Conservation (phyloP, 1,284 basidiomycete species). For the Fistulinella cinereoalba region DNA sequence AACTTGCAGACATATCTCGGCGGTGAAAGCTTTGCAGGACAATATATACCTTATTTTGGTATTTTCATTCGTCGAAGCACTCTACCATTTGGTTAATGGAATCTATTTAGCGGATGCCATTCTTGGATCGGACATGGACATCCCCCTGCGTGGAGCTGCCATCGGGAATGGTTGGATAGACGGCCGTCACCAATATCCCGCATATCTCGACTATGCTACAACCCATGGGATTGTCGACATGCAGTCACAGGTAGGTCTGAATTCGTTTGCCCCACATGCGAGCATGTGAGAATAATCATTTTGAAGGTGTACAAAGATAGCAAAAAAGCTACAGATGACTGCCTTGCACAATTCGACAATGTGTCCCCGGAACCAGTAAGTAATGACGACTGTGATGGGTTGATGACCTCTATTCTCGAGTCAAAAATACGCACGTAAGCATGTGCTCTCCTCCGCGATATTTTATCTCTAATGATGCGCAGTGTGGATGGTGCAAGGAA, state of each 20-base stretch:
- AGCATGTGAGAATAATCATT: neutral
- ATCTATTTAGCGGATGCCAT: conserved; percentile 68
- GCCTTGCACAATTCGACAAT: conserved; percentile 54
- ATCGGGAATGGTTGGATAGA: conserved; percentile 99
- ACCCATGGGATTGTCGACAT: conserved; percentile 77
- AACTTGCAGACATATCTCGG: conserved; percentile 78
- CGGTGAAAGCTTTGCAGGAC: conserved; percentile 97
- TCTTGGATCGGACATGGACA: conserved; percentile 57
- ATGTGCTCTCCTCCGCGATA: neutral
- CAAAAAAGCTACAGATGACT: conserved; percentile 63
- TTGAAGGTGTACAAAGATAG: conserved; percentile 59
- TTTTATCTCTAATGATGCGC: conserved; percentile 3
- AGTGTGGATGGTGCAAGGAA: conserved; percentile 71
- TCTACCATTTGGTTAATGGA: conserved; percentile 11
- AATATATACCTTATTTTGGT: conserved; percentile 97
- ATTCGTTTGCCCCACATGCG: neutral
- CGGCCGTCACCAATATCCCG: conserved; percentile 82
- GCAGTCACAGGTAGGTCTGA: conserved; percentile 58
- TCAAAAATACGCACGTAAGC: conserved; percentile 66
- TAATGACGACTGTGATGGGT: conserved; percentile 59
- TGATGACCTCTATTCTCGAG: conserved; percentile 62
- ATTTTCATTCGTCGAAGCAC: conserved; percentile 17
- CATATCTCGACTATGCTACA: conserved; percentile 86
- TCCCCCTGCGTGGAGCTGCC: conserved; percentile 75
- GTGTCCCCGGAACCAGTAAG: conserved; percentile 60